Base-by-base conservation (phyloP, 2,329 filamentous ascomycete species). In the Didymella exigua region DNA sequence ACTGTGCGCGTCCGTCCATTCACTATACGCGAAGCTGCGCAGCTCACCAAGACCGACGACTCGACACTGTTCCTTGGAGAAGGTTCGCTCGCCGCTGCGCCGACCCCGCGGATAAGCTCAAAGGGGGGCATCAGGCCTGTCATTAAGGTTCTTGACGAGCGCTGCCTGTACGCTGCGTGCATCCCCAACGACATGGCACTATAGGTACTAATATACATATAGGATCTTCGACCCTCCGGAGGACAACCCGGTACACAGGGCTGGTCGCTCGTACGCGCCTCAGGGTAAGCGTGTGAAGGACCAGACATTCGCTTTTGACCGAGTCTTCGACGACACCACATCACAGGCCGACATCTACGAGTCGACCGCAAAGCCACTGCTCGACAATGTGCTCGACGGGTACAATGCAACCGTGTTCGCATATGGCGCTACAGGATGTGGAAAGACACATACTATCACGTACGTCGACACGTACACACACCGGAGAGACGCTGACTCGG, bases 391-490 rank as follows among this genome's bases (percentile, higher is more conserved):
- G 14, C 82, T 99, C 54, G 93, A 99, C 65, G 95, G 95, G 62
- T 99, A 97, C 82, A 99, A 99, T 80, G 95, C 95, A 42, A 99
- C 95, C 0, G 95, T 99, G 4, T 99, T 99, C 74, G 95, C 95
- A 44, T 99, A 99, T 75, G 95, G 95, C 65, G 95, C 95, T 33
- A 99, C 95, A 0, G 95, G 95, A 33, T 99, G 95, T 76, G 95
- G 95, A 76, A 99, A 99, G 79, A 99, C 95, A 21, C 95, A 99
- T 75, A 99, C 95, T 9, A 99, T 99, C 69, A 81, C 79, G 67
- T 78, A 73, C 69, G 69, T 31, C 3, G 19, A 14, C 11, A 29
- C 9, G 26, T n/a, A 13, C 10, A 51, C 19, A 21, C 89, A 3
- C 41, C 27, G 3, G 3, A 18, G 7, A 11, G 41, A 29, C 24